Conservation (phyloP, 495 filamentous ascomycete genomes). For the Penicillium manginii region DNA sequence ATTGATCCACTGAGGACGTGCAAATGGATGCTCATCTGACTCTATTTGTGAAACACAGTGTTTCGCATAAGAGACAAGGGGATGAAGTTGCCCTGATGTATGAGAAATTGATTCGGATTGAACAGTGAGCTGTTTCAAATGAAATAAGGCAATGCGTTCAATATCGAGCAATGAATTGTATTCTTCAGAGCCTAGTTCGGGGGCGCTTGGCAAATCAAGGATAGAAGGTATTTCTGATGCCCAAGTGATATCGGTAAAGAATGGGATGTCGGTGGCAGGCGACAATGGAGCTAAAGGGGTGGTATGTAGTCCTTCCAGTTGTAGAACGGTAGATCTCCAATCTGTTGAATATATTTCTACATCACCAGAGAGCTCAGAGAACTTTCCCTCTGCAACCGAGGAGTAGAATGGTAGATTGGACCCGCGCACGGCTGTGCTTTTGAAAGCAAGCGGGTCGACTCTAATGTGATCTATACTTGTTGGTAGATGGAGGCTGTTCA, state of each 20-base stretch:
- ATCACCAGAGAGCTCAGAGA: constrained; percentile 30
- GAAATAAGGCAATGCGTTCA: constrained; percentile 26
- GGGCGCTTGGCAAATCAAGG: background rate
- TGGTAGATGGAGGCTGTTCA: constrained; percentile 27
- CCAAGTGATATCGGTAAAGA: constrained; percentile 30
- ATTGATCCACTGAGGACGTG: constrained; percentile 32
- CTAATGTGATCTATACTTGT: constrained; percentile 49
- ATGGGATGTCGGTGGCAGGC: constrained; percentile 19
- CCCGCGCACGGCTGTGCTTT: background rate
- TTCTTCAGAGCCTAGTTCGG: background rate
- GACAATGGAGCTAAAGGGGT: constrained; percentile 28
- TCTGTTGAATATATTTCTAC: constrained; percentile 26
- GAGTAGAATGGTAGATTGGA: constrained; percentile 15
- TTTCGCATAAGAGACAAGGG: constrained; percentile 13
- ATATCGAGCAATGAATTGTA: constrained; percentile 10
- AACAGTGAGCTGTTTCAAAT: too few relatives aligned
- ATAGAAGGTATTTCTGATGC: constrained; percentile 17
- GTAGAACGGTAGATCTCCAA: constrained; percentile 21
- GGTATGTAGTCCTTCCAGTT: constrained; percentile 32
- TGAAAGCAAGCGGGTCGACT: constrained; percentile 28
- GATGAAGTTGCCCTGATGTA: constrained; percentile 7
- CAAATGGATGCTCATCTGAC: constrained; percentile 20
- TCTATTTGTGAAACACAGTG: constrained; percentile 18
- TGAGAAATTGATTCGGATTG: too few relatives aligned
- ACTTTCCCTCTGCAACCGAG: constrained; percentile 15